Percentiles rank a stretch among this genome's conserved stretches.
Evolutionary conservation across 352 stramenopile species (phyloP).

Genomic region (Phytophthora melonis): DNA sequence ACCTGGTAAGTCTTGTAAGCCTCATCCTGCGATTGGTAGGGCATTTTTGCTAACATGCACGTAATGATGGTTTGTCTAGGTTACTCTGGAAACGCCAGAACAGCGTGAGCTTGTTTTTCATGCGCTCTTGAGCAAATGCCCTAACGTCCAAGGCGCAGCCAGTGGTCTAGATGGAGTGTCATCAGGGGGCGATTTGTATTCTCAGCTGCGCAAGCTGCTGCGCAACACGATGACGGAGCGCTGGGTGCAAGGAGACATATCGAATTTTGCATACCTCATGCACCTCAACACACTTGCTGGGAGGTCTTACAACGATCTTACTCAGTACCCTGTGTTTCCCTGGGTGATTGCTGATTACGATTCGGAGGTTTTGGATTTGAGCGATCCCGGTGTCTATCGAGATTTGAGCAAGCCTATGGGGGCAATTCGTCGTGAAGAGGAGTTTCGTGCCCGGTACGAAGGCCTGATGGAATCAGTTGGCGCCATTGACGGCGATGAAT

Average conservation of each 20-base stretch:
- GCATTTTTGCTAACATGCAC: background rate
- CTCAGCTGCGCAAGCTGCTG: conserved; percentile 71
- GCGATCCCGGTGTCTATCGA: conserved; percentile 92
- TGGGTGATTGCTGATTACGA: conserved; percentile 98
- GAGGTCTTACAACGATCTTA: conserved; percentile 98
- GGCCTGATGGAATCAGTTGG: conserved; percentile 56
- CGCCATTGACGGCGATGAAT: conserved; percentile 3
- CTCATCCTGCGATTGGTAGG: background rate
- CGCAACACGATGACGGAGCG: conserved; percentile 84
- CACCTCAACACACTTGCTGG: conserved; percentile 97
- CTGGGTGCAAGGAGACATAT: conserved; percentile 75
- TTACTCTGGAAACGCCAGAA: conserved; percentile 71
- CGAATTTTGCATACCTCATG: conserved; percentile 97
- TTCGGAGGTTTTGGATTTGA: conserved; percentile 93
- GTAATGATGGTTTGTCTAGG: conserved; percentile 34
- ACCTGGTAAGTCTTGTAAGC: conserved; percentile 57
- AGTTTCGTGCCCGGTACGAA: conserved; percentile 79
- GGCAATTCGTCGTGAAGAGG: conserved; percentile 92
- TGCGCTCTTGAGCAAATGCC: conserved; percentile 73
- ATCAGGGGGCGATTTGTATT: conserved; percentile 64
- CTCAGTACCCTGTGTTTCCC: conserved; percentile 98
- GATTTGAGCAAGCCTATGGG: conserved; percentile 98
- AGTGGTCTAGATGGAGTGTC: conserved; percentile 69
- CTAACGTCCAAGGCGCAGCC: conserved; percentile 70
- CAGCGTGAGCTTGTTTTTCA: conserved; percentile 81